These are phyloP conservation scores for Tetrahymena borealis DNA, from an alignment of 73 alveolate genomes.

Conservation along the genomic window DNA sequence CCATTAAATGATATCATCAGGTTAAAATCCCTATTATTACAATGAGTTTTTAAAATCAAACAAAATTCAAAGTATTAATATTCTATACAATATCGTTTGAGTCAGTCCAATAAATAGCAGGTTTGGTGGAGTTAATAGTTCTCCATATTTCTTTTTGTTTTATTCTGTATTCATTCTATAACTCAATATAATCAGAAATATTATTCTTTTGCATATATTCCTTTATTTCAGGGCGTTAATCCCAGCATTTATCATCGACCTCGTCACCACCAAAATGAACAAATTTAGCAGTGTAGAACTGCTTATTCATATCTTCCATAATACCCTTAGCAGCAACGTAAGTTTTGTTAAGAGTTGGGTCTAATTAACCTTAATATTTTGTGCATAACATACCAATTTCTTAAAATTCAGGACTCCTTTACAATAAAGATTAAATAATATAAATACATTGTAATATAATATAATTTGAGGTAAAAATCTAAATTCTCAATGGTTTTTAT, in stretches of 20 bases:
- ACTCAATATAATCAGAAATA: slow-evolving; percentile 16
- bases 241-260: slow-evolving; percentile 1
- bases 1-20: slow-evolving; percentile 37
- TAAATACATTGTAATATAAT: too few relatives aligned
- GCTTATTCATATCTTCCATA: neutral
- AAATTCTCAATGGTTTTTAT: too few relatives aligned
- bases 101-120: slow-evolving; percentile 8
- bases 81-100: too few relatives aligned
- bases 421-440: too few relatives aligned
- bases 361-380: slow-evolving; percentile 17
- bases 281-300: neutral
- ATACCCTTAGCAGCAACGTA: neutral
- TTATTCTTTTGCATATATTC: neutral
- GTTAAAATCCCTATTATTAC: slow-evolving; percentile 9
- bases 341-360: slow-evolving; percentile 13
- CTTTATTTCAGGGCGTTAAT: slow-evolving; percentile 1
- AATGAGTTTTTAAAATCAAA: too few relatives aligned
- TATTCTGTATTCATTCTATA: neutral
- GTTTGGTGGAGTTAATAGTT: neutral
- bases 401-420: neutral
- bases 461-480: too few relatives aligned
- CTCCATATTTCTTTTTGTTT: neutral
- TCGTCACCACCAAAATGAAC: slow-evolving; percentile 45
- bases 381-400: neutral
- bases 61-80: too few relatives aligned